A percentile compares a stretch with the other conserved stretches of the same genome.
phyloP scores from a whole-genome alignment of 1,139 yeast species.

The Hemisphaericaspora xylanilytica region DNA sequence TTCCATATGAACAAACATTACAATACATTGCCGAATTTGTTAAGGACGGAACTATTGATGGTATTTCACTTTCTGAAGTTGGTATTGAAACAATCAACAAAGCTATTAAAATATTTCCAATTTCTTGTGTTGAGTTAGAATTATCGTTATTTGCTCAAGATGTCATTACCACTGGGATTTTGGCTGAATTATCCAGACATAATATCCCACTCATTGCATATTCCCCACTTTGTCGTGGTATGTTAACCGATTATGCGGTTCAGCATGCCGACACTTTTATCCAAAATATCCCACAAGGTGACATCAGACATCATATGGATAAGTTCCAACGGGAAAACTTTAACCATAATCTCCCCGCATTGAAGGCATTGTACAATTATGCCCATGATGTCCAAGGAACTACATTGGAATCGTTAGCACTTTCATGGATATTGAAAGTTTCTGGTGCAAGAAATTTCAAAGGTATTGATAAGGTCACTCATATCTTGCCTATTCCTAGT shows the following conservation, averaged over 20 bases:
- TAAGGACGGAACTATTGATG: slow-evolving; percentile 57
- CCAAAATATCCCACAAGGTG: slow-evolving; percentile 49
- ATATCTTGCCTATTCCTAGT: slow-evolving; percentile 76
- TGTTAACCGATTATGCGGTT: slow-evolving; percentile 59
- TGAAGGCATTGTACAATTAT: slow-evolving; percentile 41
- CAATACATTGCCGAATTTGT: slow-evolving; percentile 50
- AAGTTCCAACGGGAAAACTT: slow-evolving; percentile 60
- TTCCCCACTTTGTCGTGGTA: slow-evolving; percentile 81
- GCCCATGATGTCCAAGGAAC: slow-evolving; percentile 44
- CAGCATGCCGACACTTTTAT: slow-evolving; percentile 33
- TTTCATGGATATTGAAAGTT: slow-evolving; percentile 62
- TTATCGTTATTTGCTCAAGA: slow-evolving; percentile 66
- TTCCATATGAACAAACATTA: slow-evolving; percentile 50
- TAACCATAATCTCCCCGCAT: slow-evolving; percentile 48
- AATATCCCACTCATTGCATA: slow-evolving; percentile 72
- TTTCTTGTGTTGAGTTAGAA: slow-evolving; percentile 74
- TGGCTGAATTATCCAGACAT: slow-evolving; percentile 44
- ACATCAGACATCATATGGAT: slow-evolving; percentile 51
- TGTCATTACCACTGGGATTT: slow-evolving; percentile 57
- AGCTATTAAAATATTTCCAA: slow-evolving; percentile 49
- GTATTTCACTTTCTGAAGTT: slow-evolving; percentile 72
- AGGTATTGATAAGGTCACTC: slow-evolving; percentile 46
- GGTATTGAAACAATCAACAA: slow-evolving; percentile 55
- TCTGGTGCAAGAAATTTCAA: slow-evolving; percentile 25
- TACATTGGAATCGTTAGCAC: slow-evolving; percentile 66